phyloP scores from a whole-genome alignment of 2,329 filamentous ascomycete genomes.

The Trichoderma sp. region DNA sequence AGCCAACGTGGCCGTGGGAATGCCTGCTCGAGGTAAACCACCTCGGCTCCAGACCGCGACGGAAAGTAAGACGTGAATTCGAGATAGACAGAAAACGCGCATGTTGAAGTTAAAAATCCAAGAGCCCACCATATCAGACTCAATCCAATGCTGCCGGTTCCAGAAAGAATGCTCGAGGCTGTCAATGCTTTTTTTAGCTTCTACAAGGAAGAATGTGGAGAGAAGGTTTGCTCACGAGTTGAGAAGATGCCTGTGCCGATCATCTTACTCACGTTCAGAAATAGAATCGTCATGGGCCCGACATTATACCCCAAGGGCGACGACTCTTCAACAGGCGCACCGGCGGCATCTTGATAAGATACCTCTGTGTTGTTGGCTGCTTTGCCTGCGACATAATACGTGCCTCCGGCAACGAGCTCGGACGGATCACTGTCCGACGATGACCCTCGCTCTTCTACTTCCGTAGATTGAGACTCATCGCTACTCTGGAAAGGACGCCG shows the following conservation, averaged over 20 bases:
- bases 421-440: constrained; percentile 18
- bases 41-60: constrained; percentile 65
- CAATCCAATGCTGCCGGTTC: constrained; percentile 63
- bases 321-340: constrained; percentile 60
- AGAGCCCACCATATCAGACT: constrained; percentile 66
- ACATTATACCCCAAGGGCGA: constrained; percentile 64
- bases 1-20: constrained; percentile 65
- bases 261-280: constrained; percentile 64
- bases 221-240: constrained; percentile 52
- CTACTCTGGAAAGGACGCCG: constrained; percentile 28
- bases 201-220: background rate
- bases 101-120: constrained; percentile 59
- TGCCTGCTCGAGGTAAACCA: constrained; percentile 68
- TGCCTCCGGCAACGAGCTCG: constrained; percentile 13
- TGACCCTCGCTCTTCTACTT: constrained; percentile 27
- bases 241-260: constrained; percentile 66
- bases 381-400: constrained; percentile 21
- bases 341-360: constrained; percentile 62
- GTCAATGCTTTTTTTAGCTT: background rate
- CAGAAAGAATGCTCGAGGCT: constrained; percentile 60
- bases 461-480: constrained; percentile 14
- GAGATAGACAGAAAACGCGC: constrained; percentile 61
- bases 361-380: constrained; percentile 50
- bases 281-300: constrained; percentile 56
- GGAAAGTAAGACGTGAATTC: constrained; percentile 67